Evolutionary conservation across 2,329 filamentous ascomycete species (phyloP), one percentile per base, ranked within the genome.

Genomic region (Pseudogymnoascus sp.): DNA sequence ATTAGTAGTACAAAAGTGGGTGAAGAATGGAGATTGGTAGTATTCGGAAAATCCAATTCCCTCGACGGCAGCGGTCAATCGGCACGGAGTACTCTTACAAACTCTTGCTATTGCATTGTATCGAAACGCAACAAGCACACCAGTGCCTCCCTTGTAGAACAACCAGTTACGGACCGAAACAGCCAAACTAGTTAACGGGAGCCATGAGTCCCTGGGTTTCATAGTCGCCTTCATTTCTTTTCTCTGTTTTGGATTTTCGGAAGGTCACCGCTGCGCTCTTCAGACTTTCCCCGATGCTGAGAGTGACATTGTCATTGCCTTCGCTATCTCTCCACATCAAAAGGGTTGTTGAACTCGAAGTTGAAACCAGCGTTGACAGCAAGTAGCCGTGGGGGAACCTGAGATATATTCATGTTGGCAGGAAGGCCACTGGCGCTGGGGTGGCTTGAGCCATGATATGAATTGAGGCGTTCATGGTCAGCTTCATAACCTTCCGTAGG

Each of bases 301-400:
- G 41, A 23, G 23, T 41, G 18, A 9, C 23, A 4, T 21, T 8
- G n/a, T 15, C 21, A 18, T 45, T 26, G 15, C 21, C 19, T 45
- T 26, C 21, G 39, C 13, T n/a, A 26, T 45, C 15, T 18, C 9
- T 45, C 39, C 8, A 15, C 5, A 2, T 13, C 39, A 21, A 13
- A 10, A n/a, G 21, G 41, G 41, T 48, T 23, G 21, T 26, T 48
- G 21, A 48, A 52, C 45, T 52, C 45, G n/a, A 52, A 52, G 23
- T 15, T 52, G 15, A 52, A 52, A 52, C 45, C 45, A 52, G 26
- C 30, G 23, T 52, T 52, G n/a, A 52, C 45, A 30, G 45, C 45
- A 52, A 52, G 45, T 52, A 52, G 26, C 1, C 45, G 45, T 30
- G 45, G 45, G 5, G 45, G 45, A 30, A 52, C 45, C n/a, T 30